Base-by-base conservation (phyloP, 164 flowering plant species). In the Litsea cubeba region DNA sequence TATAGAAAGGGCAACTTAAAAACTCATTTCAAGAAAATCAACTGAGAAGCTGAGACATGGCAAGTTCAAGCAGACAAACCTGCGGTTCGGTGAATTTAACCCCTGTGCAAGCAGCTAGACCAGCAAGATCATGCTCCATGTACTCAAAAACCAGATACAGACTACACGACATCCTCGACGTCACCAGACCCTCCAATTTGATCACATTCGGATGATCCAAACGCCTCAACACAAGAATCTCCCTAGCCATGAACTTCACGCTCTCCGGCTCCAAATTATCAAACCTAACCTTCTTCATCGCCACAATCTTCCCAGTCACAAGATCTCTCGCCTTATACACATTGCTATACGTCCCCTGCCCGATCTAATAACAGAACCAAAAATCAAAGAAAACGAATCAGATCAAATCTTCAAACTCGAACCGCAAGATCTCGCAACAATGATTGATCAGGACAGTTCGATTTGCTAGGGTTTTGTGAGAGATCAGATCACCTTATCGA, bases 341-440 rank as follows among this genome's bases (percentile, higher is more conserved):
- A 85, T 94, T 94, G 84, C 98, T 94, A 71, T 94, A 94, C 1
- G 97, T 94, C 62, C 98, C 98, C 83, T 91, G 96, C 77, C 98
- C 98, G 81, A 94, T 91, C 97, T 89, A 76, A 14, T 3, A 12
- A 73, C 17, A 30, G 49, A 66, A 73, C 17, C 15, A 35, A 66
- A 12, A 54, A 54, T 11, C 60, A 54, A 54, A 20, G 60, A 15
- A 40, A 40, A 20, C 17, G 50, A 8, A 66, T 66, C 23, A 26
- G 40, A 66, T 18, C 69, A 1, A 30, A 66, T 66, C 32, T 23
- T 25, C 23, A 64, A 20, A 17, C 20, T 66, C 35, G 69, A 17
- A 30, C 20, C 20, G 15, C 4, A 4, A 14, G 17, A 26, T 66
- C 22, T 5, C 60, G 8, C 1, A 28, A 28, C 50, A 40, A 40